phyloP scores from a whole-genome alignment of 2,329 filamentous ascomycete genomes.

The Hymenoscyphus infarciens region DNA sequence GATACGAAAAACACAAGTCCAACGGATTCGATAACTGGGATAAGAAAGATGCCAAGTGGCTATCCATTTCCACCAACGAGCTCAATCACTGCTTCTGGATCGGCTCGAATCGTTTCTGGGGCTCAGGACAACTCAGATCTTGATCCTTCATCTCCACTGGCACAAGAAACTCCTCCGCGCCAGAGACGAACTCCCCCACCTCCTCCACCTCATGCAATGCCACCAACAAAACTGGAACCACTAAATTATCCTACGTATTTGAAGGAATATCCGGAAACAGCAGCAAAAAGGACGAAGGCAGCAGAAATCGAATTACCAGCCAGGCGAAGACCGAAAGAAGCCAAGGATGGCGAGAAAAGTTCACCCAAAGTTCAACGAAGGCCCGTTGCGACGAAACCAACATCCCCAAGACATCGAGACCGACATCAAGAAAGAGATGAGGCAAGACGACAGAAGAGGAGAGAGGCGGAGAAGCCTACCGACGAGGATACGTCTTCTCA shows the following conservation, averaged over 20 bases:
- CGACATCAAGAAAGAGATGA: conserved; percentile 28
- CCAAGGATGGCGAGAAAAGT: conserved; percentile 16
- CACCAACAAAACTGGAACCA: conserved; percentile 37
- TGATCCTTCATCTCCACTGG: conserved; percentile 20
- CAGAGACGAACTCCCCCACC: conserved; percentile 34
- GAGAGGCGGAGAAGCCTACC: conserved; percentile 20
- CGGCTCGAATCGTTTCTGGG: conserved; percentile 26
- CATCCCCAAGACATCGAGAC: conserved; percentile 34
- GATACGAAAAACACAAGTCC: conserved; percentile 23
- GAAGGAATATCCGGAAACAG: conserved; percentile 37
- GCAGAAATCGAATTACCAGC: conserved; percentile 30
- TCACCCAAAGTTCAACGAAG: conserved; percentile 31
- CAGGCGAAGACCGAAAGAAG: conserved; percentile 29
- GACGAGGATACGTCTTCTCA: conserved; percentile 32
- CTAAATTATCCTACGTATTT: conserved; percentile 36
- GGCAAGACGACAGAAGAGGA: conserved; percentile 23
- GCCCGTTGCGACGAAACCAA: conserved; percentile 34
- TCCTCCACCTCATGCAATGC: conserved; percentile 25
- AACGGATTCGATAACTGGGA: conserved; percentile 28
- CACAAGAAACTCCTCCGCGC: conserved; percentile 24
- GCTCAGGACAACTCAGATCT: conserved; percentile 30
- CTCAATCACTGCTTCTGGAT: conserved; percentile 29
- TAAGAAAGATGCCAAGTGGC: conserved; percentile 26
- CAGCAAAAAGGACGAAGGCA: conserved; percentile 26
- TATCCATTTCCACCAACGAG: conserved; percentile 35